Percentiles rank a stretch among this genome's conserved stretches.
These are phyloP conservation scores for Akanthomyces dipterigenus DNA, from an alignment of 2,329 filamentous ascomycete genomes.

Conservation along the genomic window DNA sequence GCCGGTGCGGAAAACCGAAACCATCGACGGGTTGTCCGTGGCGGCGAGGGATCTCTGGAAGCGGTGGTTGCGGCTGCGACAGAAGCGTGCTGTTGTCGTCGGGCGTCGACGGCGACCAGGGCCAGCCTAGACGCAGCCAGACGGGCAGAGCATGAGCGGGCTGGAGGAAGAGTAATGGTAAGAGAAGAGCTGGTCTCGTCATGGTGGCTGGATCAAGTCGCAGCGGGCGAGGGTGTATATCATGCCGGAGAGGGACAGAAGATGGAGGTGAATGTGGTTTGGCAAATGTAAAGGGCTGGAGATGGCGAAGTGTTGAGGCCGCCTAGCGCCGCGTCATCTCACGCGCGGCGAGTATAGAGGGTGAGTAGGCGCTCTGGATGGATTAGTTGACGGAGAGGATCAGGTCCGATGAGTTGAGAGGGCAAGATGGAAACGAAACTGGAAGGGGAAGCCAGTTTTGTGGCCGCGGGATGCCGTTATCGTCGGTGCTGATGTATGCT, in stretches of 20 bases:
- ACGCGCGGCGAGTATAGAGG: not conserved
- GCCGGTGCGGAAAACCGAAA: constrained; percentile 13
- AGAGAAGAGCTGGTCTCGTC: not conserved
- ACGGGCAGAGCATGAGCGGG: not conserved
- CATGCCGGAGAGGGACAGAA: not conserved
- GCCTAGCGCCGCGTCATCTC: not conserved
- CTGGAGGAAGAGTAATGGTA: not conserved
- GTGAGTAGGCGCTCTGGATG: not conserved
- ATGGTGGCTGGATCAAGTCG: constrained; percentile 2
- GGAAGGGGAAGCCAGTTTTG: not conserved
- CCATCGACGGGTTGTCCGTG: not conserved
- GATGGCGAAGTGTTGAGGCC: no score
- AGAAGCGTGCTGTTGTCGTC: not conserved
- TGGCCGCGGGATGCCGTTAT: not conserved
- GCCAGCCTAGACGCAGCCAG: constrained; percentile 5
- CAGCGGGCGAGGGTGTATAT: not conserved
- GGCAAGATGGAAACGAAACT: not conserved
- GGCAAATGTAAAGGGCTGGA: not conserved
- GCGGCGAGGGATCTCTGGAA: not conserved
- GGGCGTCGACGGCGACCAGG: not conserved
- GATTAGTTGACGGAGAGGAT: not conserved
- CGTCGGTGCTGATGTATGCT: not conserved
- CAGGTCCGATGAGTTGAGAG: not conserved
- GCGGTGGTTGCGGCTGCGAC: not conserved
- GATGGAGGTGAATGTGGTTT: not conserved